A percentile compares a stretch with the other conserved stretches of the same genome.
phyloP scores from a whole-genome alignment of 2,329 filamentous ascomycete species.

The Fusarium concolor region DNA sequence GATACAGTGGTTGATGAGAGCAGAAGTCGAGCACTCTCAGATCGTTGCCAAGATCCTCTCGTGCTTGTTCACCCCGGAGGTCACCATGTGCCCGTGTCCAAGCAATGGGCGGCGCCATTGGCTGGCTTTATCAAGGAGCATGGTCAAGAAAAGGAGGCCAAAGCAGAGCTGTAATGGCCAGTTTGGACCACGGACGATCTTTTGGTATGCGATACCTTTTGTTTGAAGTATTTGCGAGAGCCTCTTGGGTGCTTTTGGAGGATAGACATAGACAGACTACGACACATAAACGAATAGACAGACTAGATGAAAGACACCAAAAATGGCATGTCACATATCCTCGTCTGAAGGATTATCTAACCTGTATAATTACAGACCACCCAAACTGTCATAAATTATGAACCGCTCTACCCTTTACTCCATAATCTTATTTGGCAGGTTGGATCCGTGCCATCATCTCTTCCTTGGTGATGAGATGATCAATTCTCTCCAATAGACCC shows the following conservation, averaged over 20 bases:
- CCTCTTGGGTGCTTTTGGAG: background rate
- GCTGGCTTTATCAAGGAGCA: constrained; percentile 73
- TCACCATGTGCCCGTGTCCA: constrained; percentile 87
- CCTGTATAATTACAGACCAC: constrained; percentile 52
- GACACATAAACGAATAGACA: constrained; percentile 42
- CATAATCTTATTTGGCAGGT: constrained; percentile 62
- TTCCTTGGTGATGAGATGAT: constrained; percentile 99
- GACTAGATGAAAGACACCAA: constrained; percentile 41
- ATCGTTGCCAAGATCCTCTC: constrained; percentile 67
- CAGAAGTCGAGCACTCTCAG: constrained; percentile 74
- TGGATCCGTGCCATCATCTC: constrained; percentile 99
- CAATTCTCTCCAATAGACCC: constrained; percentile 87
- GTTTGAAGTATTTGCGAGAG: background rate
- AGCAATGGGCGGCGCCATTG: constrained; percentile 82
- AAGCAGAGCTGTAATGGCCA: constrained; percentile 41
- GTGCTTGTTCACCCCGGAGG: constrained; percentile 83
- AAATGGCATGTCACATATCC: constrained; percentile 49
- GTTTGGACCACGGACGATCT: background rate
- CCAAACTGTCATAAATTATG: constrained; percentile 46
- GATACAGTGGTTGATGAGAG: constrained; percentile 90
- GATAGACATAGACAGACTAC: constrained; percentile 31
- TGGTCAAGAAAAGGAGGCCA: constrained; percentile 44
- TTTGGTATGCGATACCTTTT: background rate
- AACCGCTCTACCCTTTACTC: constrained; percentile 39
- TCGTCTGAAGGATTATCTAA: constrained; percentile 50